Conservation (phyloP, 495 filamentous ascomycete genomes). For the Xylaria scruposa region DNA sequence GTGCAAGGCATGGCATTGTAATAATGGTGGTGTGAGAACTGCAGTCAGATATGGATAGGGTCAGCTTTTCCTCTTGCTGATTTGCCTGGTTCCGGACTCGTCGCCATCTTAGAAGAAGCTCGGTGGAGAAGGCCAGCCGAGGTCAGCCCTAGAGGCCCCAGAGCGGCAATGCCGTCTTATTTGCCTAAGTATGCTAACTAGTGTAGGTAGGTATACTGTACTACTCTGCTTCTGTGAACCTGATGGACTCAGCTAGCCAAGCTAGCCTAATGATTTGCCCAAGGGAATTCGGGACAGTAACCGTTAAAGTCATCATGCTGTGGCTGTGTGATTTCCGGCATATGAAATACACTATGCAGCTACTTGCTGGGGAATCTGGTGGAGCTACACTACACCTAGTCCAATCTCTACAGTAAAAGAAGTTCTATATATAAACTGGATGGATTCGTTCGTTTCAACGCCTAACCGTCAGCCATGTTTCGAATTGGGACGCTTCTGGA, state of each 20-base stretch:
- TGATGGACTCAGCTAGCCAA: background rate
- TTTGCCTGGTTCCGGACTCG: background rate
- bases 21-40: background rate
- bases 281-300: constrained; percentile 6
- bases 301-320: background rate
- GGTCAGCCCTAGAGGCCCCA: background rate
- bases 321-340: constrained; percentile 18
- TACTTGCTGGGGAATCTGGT: background rate
- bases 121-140: background rate
- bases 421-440: constrained; percentile 20
- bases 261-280: background rate
- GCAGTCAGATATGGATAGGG: constrained; percentile 10
- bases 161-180: constrained; percentile 23
- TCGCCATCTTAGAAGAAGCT: background rate
- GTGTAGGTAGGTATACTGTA: no score
- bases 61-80: constrained; percentile 4
- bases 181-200: no score
- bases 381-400: background rate
- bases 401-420: constrained; percentile 19
- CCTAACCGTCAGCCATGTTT: constrained; percentile 3
- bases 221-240: background rate
- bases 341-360: background rate
- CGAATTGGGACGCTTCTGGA: constrained; percentile 5
- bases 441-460: constrained; percentile 14
- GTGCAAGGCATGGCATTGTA: background rate